Conservation (phyloP, 2,329 filamentous ascomycete genomes). For the Phoma sp. region DNA sequence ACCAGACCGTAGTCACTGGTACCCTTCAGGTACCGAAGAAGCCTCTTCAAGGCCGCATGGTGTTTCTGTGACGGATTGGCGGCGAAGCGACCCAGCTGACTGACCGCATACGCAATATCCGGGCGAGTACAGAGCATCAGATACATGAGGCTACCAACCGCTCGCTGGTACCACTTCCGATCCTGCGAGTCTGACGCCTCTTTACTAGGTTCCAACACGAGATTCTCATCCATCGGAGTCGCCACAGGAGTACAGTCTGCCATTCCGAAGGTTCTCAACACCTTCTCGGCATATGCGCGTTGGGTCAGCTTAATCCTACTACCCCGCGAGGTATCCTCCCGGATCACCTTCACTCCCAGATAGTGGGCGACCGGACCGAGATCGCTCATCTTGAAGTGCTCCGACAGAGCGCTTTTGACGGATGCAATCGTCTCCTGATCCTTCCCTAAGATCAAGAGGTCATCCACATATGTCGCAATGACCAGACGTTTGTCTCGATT, state of each 20-base stretch:
- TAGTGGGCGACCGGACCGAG: slow-evolving; percentile 29
- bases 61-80: slow-evolving; percentile 17
- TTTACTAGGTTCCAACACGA: too few relatives aligned
- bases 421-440: slow-evolving; percentile 4
- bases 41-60: slow-evolving; percentile 7
- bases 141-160: too few relatives aligned
- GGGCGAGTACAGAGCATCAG: too few relatives aligned
- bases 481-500: neutral
- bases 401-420: slow-evolving; percentile 25
- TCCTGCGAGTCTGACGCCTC: too few relatives aligned
- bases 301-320: slow-evolving; percentile 16
- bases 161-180: too few relatives aligned
- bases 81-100: slow-evolving; percentile 11
- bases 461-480: slow-evolving; percentile 37
- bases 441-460: slow-evolving; percentile 31
- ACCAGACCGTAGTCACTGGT: slow-evolving; percentile 10
- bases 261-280: slow-evolving; percentile 22
- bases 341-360: slow-evolving; percentile 30
- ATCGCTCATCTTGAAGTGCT: slow-evolving; percentile 35
- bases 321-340: slow-evolving; percentile 11
- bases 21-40: slow-evolving; percentile 3
- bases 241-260: slow-evolving; percentile 13
- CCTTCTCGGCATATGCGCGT: slow-evolving; percentile 27
- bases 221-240: slow-evolving; percentile 12
- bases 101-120: slow-evolving; percentile 22